These are phyloP conservation scores for Ceratocystis albifundus DNA, from an alignment of 2,329 filamentous ascomycete genomes.

Conservation along the genomic window DNA sequence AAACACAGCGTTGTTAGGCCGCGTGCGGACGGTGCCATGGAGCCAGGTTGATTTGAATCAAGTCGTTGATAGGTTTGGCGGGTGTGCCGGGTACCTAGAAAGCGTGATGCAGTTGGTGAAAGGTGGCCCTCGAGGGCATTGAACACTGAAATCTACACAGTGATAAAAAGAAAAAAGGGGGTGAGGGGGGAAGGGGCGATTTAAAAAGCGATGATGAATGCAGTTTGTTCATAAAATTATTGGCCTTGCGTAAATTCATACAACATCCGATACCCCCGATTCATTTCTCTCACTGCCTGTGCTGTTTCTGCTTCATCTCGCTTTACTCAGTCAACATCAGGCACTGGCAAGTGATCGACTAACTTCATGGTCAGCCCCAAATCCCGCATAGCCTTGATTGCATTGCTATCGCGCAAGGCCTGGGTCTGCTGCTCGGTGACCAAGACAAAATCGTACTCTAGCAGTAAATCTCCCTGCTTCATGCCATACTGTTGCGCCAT, in stretches of 20 bases:
- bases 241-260: background rate
- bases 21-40: constrained; percentile 32
- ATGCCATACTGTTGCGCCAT: constrained; percentile 52
- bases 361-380: constrained; percentile 60
- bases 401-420: constrained; percentile 51
- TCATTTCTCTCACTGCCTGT: background rate
- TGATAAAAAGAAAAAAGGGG: background rate
- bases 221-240: no score
- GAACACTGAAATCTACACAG: background rate
- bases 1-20: constrained; percentile 70
- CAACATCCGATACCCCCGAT: background rate
- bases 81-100: constrained; percentile 46
- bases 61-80: constrained; percentile 42
- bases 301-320: no score
- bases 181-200: no score
- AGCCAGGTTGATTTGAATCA: constrained; percentile 33
- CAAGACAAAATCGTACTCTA: constrained; percentile 67
- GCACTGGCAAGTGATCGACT: constrained; percentile 64
- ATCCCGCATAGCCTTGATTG: constrained; percentile 53
- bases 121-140: constrained; percentile 34
- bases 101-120: constrained; percentile 52
- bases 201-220: no score
- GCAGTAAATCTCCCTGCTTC: constrained; percentile 48
- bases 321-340: constrained; percentile 41
- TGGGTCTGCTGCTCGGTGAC: constrained; percentile 59